These are phyloP conservation scores for Phytophthora pistaciae DNA, from an alignment of 352 stramenopile species.

Conservation along the genomic window DNA sequence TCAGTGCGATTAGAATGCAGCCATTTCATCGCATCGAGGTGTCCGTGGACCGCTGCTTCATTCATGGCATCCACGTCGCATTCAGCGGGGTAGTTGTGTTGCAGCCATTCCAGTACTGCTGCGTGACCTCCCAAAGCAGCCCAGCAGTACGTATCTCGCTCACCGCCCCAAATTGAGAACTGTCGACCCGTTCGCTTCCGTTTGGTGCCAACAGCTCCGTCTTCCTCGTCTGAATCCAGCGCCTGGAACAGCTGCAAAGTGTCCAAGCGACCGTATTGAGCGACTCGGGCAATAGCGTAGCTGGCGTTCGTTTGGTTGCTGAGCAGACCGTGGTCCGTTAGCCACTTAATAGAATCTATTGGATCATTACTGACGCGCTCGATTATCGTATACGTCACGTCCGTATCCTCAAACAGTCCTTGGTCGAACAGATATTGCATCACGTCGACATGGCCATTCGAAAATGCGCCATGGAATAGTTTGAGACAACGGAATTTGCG, in stretches of 20 bases:
- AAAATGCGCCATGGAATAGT: no score
- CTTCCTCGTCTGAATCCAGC: not conserved
- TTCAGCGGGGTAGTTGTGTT: not conserved
- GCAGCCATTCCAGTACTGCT: not conserved
- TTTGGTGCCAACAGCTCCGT: conserved; percentile 10
- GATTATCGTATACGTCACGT: no score
- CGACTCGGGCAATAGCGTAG: not conserved
- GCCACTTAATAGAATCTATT: no score
- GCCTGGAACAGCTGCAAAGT: conserved; percentile 12
- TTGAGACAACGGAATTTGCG: no score
- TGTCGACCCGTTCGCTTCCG: not conserved
- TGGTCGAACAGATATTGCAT: no score
- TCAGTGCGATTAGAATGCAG: not conserved
- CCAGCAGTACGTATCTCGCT: not conserved
- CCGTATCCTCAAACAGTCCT: no score
- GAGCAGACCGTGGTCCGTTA: not conserved
- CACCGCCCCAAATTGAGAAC: conserved; percentile 7
- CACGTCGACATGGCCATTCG: no score
- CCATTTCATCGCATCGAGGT: not conserved
- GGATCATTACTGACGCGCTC: no score
- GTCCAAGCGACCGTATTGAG: conserved; percentile 6
- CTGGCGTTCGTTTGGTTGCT: not conserved
- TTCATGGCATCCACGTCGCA: not conserved
- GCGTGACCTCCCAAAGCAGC: not conserved
- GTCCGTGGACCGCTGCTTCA: not conserved